Base-by-base conservation (phyloP, 1,284 basidiomycete species). In the Erythrobasidium hasegawianum region DNA sequence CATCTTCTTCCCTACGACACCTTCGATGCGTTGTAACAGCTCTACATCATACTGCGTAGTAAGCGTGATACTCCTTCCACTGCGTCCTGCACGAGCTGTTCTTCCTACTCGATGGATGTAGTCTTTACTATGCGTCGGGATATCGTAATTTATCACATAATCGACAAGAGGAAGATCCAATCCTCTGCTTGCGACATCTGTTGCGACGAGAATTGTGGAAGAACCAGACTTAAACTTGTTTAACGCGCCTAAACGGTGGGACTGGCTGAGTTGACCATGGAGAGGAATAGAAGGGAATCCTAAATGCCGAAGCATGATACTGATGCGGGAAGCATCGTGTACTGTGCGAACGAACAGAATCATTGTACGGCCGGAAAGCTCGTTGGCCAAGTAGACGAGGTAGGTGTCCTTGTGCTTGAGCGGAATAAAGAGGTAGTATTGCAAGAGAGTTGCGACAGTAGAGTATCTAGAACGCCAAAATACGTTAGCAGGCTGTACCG, bases 31-130 rank as follows among this genome's bases (percentile, higher is more conserved):
- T 77, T 97, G 92, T 11, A 98, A 80, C 60, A 97, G 83, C 78
- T 98, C 96, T 64, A 98, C 93, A 74, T 99, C 95, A 77, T 98
- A 99, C 79, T 99, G 96, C 1, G 95, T 94, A 11, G 97, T 93
- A 22, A 99, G 83, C 11, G 96, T 97, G 72, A 98, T 89, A 0
- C 90, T 88, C 79, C 97, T 97, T 47, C 96, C 96, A 1, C 90
- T 86, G 47, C 96, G 85, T 14, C 96, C 96, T 0, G 96, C 96
- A 76, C 96, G 87, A 1, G 96, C 96, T 33, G 96, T 98, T 70
- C 96, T 86, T 39, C 96, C 96, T n/a, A 99, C 96, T 64, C 96
- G 86, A 77, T 99, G 96, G 65, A 99, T 97, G 78, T 98, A 99
- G 78, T 98, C 96, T 81, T 98, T 98, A 27, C 94, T 97, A 77